Evolutionary conservation across 2,329 filamentous ascomycete genomes (phyloP), one percentile per base, ranked within the genome.

Genomic region (Ophiostoma sp.): DNA sequence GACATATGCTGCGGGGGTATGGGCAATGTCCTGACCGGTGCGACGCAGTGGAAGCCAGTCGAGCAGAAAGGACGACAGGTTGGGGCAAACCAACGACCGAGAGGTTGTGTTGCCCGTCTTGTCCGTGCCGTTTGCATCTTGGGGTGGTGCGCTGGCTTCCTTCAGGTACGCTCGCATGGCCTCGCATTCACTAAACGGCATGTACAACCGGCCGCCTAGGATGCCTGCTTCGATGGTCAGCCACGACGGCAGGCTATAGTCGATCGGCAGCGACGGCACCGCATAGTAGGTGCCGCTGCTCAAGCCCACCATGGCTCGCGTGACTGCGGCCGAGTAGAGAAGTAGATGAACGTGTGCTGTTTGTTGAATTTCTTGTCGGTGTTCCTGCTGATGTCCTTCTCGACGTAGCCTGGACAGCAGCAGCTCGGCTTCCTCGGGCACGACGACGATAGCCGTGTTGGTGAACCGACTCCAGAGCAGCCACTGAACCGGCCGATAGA

Each of bases 341-440:
- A 72, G 18, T 84, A 79, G 0, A 81, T 79, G 0, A 72, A 67
- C 36, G 8, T 27, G 18, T 36, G 52, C 8, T 38, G 52, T 9
- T 12, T 27, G 27, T 27, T 27, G 27, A 27, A 9, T 27, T 4
- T 58, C 18, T 12, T 12, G 18, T 18, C 7, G 18, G 18, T n/a
- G 5, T 36, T 52, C 18, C 16, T 7, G 5, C 47, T 58, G 52
- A 36, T 8, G 12, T 27, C 27, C 27, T 27, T 27, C 27, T 27
- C 18, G 52, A 36, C 52, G 52, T 14, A 52, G 4, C 67, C 1
- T 66, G 41, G 1, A 38, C 52, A 90, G 79, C 0, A 89, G 71
- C 0, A 73, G 63, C 68, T 90, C 85, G 0, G 82, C 86, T 73
- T 91, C 88, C 71, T 90, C 87, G 0, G 87, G 84, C 42, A 84